phyloP scores from a whole-genome alignment of 106 monocot genomes.

The Agapanthus africanus region DNA sequence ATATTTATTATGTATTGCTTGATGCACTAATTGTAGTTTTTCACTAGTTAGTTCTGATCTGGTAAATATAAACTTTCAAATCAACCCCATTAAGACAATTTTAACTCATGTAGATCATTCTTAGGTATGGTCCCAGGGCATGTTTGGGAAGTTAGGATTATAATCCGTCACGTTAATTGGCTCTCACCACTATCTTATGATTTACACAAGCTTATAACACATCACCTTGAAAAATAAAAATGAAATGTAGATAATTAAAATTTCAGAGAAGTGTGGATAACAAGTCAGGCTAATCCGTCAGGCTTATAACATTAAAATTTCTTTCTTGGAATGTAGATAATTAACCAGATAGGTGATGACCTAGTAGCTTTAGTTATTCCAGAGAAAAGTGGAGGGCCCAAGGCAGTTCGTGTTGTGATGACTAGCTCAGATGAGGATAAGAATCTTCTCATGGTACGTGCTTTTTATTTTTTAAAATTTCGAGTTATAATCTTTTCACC shows the following conservation, averaged over 20 bases:
- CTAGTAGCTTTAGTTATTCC: constrained; percentile 61
- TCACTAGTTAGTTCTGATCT: neutral
- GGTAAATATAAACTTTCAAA: neutral
- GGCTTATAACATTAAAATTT: neutral
- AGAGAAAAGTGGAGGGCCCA: constrained; percentile 37
- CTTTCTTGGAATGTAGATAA: constrained; percentile 26
- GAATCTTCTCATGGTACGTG: constrained; percentile 47
- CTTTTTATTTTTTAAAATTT: neutral
- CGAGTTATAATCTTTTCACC: too few relatives aligned
- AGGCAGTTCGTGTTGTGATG: constrained; percentile 54
- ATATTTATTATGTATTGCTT: neutral
- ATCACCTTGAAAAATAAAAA: neutral
- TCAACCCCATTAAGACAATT: neutral
- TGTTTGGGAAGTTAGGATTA: neutral
- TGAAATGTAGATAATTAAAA: too few relatives aligned
- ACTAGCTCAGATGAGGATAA: constrained; percentile 78
- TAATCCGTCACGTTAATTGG: too few relatives aligned
- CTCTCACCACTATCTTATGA: too few relatives aligned
- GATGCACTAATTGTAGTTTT: neutral
- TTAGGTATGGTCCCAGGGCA: neutral
- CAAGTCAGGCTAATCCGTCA: too few relatives aligned
- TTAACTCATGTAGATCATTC: neutral
- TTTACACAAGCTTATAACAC: neutral
- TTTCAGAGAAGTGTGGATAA: too few relatives aligned
- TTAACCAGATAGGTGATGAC: constrained; percentile 48